Percentiles rank a stretch among this genome's conserved stretches.
Evolutionary conservation across 2,329 filamentous ascomycete genomes (phyloP).

Genomic region (Trichoderma sp.): DNA sequence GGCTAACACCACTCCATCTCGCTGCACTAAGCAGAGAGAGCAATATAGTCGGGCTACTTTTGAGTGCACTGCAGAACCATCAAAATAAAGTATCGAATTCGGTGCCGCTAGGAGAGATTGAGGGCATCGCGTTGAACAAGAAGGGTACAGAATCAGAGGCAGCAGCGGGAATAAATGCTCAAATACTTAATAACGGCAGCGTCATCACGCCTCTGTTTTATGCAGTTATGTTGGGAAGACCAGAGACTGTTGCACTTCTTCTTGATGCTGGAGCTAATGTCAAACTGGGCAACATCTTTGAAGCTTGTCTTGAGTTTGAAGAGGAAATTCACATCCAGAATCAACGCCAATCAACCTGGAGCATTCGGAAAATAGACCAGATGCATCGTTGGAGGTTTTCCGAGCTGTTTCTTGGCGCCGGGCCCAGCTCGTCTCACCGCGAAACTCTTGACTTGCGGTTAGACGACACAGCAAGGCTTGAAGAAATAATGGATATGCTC

Average conservation of each 20-base stretch:
- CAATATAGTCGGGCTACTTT: slow-evolving; percentile 38
- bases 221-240: slow-evolving; percentile 29
- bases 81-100: background rate
- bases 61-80: slow-evolving; percentile 21
- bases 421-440: background rate
- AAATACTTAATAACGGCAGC: background rate
- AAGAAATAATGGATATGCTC: slow-evolving; percentile 33
- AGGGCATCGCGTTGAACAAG: background rate
- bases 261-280: slow-evolving; percentile 29
- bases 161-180: background rate
- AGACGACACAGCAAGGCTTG: slow-evolving; percentile 23
- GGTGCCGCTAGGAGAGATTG: background rate
- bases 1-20: slow-evolving; percentile 43
- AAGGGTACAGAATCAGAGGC: background rate
- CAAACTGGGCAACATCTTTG: background rate
- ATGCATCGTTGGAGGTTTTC: background rate
- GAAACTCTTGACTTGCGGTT: background rate
- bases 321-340: slow-evolving; percentile 1
- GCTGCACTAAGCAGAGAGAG: slow-evolving; percentile 37
- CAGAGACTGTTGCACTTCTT: slow-evolving; percentile 31
- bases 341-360: no score
- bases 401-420: background rate
- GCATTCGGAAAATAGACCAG: background rate
- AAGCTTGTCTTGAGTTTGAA: slow-evolving; percentile 26
- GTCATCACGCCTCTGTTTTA: slow-evolving; percentile 30